phyloP scores from a whole-genome alignment of 257 asterid genomes.

The Cruciata laevipes region DNA sequence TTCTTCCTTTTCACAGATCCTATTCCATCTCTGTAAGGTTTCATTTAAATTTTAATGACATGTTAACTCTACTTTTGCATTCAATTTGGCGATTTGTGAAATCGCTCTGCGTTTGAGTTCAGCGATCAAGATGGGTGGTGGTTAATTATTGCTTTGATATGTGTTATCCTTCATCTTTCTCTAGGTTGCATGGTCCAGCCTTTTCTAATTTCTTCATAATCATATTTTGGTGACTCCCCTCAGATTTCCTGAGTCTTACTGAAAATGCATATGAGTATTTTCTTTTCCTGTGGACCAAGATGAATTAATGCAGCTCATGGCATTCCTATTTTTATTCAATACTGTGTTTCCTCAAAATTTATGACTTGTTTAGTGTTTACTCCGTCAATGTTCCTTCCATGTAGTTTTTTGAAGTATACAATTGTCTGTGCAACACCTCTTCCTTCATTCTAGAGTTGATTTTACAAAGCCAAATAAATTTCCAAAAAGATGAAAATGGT shows the following conservation, averaged over 20 bases:
- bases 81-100: conserved; percentile 1
- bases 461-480: conserved; percentile 8
- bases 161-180: neutral
- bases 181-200: neutral
- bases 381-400: neutral
- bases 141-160: neutral
- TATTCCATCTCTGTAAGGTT: conserved; percentile 48
- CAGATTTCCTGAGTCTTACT: neutral
- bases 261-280: neutral
- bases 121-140: neutral
- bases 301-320: conserved; percentile 11
- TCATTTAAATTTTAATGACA: conserved; percentile 16
- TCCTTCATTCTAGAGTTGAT: conserved; percentile 15
- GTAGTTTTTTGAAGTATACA: neutral
- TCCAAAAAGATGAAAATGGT: conserved; percentile 27
- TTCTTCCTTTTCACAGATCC: conserved; percentile 38
- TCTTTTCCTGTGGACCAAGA: neutral
- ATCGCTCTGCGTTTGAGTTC: conserved; percentile 3
- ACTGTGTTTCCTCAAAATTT: neutral
- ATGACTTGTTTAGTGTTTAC: neutral
- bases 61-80: conserved; percentile 9
- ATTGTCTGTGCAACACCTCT: conserved; percentile 20
- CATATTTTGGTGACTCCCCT: neutral
- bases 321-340: neutral
- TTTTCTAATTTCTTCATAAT: neutral